These are phyloP conservation scores for Dryadomyces quercivorus DNA, from an alignment of 2,329 filamentous ascomycete species.

Conservation along the genomic window DNA sequence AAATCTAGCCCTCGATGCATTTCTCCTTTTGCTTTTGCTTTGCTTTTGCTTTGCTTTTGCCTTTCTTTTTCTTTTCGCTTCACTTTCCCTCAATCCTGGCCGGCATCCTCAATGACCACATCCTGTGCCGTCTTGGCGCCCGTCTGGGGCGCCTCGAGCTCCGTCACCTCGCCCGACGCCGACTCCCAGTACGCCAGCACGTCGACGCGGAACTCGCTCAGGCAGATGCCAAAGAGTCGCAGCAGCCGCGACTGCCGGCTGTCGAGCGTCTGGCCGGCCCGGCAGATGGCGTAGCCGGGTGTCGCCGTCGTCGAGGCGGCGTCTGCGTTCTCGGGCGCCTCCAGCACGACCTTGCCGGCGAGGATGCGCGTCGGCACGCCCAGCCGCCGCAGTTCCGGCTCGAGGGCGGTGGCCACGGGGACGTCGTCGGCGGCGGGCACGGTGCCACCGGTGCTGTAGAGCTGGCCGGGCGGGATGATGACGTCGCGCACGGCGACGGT, in stretches of 20 bases:
- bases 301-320: constrained; percentile 18
- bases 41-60: neutral
- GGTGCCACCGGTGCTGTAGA: constrained; percentile 72
- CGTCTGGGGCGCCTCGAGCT: constrained; percentile 25
- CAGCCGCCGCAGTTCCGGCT: constrained; percentile 80
- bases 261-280: constrained; percentile 73
- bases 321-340: constrained; percentile 17
- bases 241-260: constrained; percentile 84
- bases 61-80: neutral
- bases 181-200: constrained; percentile 63
- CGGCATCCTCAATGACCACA: constrained; percentile 3
- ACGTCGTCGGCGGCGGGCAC: constrained; percentile 72
- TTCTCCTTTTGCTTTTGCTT: neutral
- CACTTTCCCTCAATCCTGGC: neutral
- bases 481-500: constrained; percentile 62
- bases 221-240: constrained; percentile 84
- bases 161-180: constrained; percentile 45
- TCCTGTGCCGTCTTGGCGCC: neutral
- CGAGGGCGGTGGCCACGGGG: constrained; percentile 73
- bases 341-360: constrained; percentile 74
- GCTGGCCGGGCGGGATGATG: constrained; percentile 68
- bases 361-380: constrained; percentile 82
- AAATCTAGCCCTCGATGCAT: neutral
- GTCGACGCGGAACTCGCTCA: constrained; percentile 80
- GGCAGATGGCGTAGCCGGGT: constrained; percentile 62